These are phyloP conservation scores for Aspergillus bridgeri DNA, from an alignment of 495 filamentous ascomycete genomes.

Conservation along the genomic window DNA sequence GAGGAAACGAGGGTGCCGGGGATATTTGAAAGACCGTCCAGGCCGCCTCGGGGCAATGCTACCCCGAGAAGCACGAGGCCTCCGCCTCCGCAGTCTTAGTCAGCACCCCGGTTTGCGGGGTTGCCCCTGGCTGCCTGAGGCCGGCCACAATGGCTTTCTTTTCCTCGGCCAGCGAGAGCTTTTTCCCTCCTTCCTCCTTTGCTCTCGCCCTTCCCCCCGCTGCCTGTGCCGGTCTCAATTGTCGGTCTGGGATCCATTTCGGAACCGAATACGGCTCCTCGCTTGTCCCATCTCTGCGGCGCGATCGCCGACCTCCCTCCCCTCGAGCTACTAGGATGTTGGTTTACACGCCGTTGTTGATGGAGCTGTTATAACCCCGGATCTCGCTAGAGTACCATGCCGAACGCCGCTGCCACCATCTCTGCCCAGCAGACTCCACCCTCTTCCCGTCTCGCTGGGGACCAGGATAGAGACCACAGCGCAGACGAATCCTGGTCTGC, in stretches of 20 bases:
- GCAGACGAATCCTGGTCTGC: conserved; percentile 37
- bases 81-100: conserved; percentile 1
- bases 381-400: conserved; percentile 42
- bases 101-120: conserved; percentile 18
- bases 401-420: conserved; percentile 31
- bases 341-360: conserved; percentile 13
- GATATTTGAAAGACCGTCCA: conserved; percentile 4
- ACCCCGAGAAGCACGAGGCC: conserved; percentile 19
- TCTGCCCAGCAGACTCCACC: conserved; percentile 25
- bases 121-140: conserved; percentile 26
- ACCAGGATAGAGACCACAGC: conserved; percentile 35
- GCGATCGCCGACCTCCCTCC: conserved; percentile 7
- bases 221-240: conserved; percentile 6
- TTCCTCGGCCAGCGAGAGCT: conserved; percentile 12
- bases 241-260: not conserved
- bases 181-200: conserved; percentile 14
- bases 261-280: not conserved
- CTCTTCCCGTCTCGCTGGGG: conserved; percentile 20
- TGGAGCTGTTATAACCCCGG: conserved; percentile 20
- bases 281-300: not conserved
- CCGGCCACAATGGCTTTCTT: conserved; percentile 13
- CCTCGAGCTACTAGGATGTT: conserved; percentile 20
- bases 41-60: conserved; percentile 33
- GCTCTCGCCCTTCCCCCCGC: conserved; percentile 16
- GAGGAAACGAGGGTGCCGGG: not conserved